phyloP scores from a whole-genome alignment of 768 basidiomycete species.

The Suillus alpinus region DNA sequence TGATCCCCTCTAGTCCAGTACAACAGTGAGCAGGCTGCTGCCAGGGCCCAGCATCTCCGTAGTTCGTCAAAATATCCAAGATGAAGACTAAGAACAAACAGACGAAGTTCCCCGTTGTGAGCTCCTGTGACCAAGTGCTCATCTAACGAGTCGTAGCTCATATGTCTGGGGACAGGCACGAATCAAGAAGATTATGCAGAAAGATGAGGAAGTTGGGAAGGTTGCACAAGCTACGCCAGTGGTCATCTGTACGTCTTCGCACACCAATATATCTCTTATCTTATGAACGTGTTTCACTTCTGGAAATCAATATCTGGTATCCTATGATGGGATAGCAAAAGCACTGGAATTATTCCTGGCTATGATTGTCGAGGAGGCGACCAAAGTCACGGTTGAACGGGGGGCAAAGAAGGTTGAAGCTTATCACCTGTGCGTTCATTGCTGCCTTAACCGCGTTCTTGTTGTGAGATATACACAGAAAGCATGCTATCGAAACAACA shows the following conservation, averaged over 20 bases:
- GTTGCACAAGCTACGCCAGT: slow-evolving; percentile 95
- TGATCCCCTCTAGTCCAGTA: background rate
- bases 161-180: slow-evolving; percentile 59
- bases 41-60: too few species aligned
- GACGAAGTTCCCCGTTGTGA: slow-evolving; percentile 87
- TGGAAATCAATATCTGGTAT: background rate
- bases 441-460: slow-evolving; percentile 4
- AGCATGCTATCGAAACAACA: slow-evolving; percentile 85
- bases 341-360: slow-evolving; percentile 90
- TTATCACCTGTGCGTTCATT: slow-evolving; percentile 79
- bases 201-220: slow-evolving; percentile 98
- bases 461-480: slow-evolving; percentile 45
- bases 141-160: slow-evolving; percentile 8
- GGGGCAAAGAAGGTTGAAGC: slow-evolving; percentile 88
- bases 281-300: slow-evolving; percentile 8
- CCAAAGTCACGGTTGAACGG: slow-evolving; percentile 72
- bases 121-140: slow-evolving; percentile 24
- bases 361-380: slow-evolving; percentile 77
- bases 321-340: slow-evolving; percentile 59
- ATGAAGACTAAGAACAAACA: slow-evolving; percentile 94
- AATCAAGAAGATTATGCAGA: slow-evolving; percentile 99
- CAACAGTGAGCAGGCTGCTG: background rate
- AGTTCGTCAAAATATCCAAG: background rate
- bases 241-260: slow-evolving; percentile 78
- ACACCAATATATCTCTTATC: background rate